Conservation (phyloP, 2,329 filamentous ascomycete species). For the Neonectria coccinea region DNA sequence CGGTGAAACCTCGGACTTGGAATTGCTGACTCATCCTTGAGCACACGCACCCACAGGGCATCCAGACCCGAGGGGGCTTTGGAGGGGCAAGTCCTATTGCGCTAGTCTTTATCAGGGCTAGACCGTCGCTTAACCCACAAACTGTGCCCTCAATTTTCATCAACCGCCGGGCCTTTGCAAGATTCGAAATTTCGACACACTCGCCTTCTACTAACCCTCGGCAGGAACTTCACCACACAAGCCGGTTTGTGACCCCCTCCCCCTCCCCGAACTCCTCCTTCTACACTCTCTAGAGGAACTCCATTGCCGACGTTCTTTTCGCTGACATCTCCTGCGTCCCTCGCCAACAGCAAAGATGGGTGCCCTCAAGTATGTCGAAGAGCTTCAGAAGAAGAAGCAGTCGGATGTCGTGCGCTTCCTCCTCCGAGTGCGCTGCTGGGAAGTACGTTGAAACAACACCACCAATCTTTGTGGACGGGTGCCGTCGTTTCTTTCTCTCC, state of each 20-base stretch:
- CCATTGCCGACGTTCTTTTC: constrained; percentile 26
- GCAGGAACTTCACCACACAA: constrained; percentile 52
- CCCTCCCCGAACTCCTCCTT: constrained; percentile 1
- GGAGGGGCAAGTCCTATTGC: constrained; percentile 47
- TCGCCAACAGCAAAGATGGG: constrained; percentile 80
- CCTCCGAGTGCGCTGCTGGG: constrained; percentile 99
- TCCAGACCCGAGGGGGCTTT: constrained; percentile 3
- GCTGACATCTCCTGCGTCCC: constrained; percentile 42
- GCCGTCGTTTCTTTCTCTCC: constrained; percentile 38
- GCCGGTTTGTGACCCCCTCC: constrained; percentile 50
- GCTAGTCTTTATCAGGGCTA: constrained; percentile 46
- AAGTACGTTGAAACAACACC: constrained; percentile 77
- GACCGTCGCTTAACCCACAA: constrained; percentile 55
- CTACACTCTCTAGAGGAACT: constrained; percentile 1
- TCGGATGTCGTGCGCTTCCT: constrained; percentile 99
- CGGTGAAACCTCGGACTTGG: constrained; percentile 5
- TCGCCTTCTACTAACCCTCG: constrained; percentile 52
- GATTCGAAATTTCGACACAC: constrained; percentile 49
- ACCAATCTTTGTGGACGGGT: constrained; percentile 53
- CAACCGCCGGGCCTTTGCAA: constrained; percentile 49
- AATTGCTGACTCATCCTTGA: constrained; percentile 43
- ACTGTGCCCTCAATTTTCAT: constrained; percentile 50
- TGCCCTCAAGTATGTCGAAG: constrained; percentile 99
- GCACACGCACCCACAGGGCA: constrained; percentile 8
- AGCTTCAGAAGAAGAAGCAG: constrained; percentile 99